Conservation (phyloP, 257 asterid species). For the Scutellaria barbata region DNA sequence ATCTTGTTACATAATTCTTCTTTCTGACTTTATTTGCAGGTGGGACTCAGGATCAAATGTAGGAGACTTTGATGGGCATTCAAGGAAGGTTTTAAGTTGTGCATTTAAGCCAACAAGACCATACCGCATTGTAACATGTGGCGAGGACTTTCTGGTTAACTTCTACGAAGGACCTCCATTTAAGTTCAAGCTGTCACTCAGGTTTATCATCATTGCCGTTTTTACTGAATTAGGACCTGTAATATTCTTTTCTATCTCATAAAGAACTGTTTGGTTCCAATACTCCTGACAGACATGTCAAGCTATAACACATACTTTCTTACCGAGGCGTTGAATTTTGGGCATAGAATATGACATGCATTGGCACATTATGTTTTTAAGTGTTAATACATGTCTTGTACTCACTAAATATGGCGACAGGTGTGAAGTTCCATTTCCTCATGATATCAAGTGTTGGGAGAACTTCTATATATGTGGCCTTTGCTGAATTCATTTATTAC, state of each 20-base stretch:
- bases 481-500: not conserved
- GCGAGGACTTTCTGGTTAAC: conserved; percentile 91
- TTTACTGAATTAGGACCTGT: conserved; percentile 24
- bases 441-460: not conserved
- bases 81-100: conserved; percentile 90
- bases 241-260: conserved; percentile 13
- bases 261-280: not conserved
- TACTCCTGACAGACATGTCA: not conserved
- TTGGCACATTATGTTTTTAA: not conserved
- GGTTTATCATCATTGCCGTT: conserved; percentile 51
- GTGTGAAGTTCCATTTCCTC: not conserved
- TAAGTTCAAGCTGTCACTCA: conserved; percentile 95
- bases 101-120: conserved; percentile 98
- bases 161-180: conserved; percentile 98
- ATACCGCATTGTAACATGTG: conserved; percentile 89
- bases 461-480: not conserved
- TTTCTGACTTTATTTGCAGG: conserved; percentile 57
- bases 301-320: conserved; percentile 1
- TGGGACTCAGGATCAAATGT: conserved; percentile 98
- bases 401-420: not conserved
- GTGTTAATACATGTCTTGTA: not conserved
- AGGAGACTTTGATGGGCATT: conserved; percentile 97
- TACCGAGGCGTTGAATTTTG: conserved; percentile 6
- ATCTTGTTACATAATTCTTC: not conserved
- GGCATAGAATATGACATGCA: not conserved